These are phyloP conservation scores for Aspergillus fijiensis DNA, from an alignment of 2,329 filamentous ascomycete genomes.

Conservation along the genomic window DNA sequence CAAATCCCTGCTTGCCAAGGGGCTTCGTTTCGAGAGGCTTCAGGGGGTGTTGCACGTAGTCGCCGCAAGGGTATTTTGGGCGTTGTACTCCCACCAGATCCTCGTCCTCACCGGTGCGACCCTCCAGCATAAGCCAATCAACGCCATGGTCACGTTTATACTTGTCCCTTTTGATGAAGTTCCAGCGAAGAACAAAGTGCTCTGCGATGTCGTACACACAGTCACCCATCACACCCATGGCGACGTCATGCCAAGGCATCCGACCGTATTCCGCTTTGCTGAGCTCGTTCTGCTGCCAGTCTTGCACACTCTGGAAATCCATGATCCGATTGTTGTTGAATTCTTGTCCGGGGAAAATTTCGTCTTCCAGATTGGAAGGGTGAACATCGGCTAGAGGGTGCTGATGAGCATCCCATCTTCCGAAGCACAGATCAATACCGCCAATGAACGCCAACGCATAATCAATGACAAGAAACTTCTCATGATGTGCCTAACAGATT, in stretches of 20 bases:
- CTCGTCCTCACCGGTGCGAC: slow-evolving; percentile 73
- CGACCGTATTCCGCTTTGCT: slow-evolving; percentile 87
- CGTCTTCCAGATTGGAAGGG: slow-evolving; percentile 74
- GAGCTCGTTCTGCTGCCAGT: slow-evolving; percentile 92
- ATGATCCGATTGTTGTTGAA: slow-evolving; percentile 97
- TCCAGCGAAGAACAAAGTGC: slow-evolving; percentile 93
- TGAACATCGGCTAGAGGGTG: slow-evolving; percentile 86
- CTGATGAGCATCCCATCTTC: slow-evolving; percentile 85
- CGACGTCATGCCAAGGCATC: slow-evolving; percentile 98
- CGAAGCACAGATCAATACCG: slow-evolving; percentile 92
- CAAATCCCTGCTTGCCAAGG: slow-evolving; percentile 65
- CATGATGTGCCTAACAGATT: slow-evolving; percentile 70
- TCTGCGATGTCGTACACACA: slow-evolving; percentile 92
- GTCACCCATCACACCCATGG: slow-evolving; percentile 86
- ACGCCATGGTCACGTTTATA: slow-evolving; percentile 85
- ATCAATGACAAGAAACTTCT: slow-evolving; percentile 96
- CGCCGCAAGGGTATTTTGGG: slow-evolving; percentile 83
- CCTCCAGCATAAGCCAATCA: slow-evolving; percentile 81
- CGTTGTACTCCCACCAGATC: slow-evolving; percentile 85
- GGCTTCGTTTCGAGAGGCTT: slow-evolving; percentile 66
- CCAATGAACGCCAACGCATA: slow-evolving; percentile 90
- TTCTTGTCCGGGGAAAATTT: slow-evolving; percentile 93
- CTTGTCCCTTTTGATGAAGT: slow-evolving; percentile 95
- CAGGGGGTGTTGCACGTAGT: slow-evolving; percentile 79
- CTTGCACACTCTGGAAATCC: slow-evolving; percentile 87